Percentiles rank a stretch among this genome's conserved stretches.
These are phyloP conservation scores for Boletus huronensis DNA, from an alignment of 768 basidiomycete species.

Conservation along the genomic window DNA sequence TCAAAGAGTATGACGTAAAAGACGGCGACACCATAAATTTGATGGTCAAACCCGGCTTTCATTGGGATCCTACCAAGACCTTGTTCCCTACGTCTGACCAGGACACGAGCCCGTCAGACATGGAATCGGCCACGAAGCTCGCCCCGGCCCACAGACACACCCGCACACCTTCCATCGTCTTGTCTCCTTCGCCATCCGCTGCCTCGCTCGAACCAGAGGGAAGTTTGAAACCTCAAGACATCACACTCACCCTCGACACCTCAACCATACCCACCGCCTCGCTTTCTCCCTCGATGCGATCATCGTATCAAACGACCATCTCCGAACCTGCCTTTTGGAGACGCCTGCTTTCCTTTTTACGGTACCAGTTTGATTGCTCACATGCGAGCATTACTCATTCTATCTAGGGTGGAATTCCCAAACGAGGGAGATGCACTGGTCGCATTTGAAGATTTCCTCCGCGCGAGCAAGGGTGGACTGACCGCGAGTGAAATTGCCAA, in stretches of 20 bases:
- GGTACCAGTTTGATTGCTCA: conserved; percentile 30
- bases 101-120: conserved; percentile 20
- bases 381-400: not conserved
- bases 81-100: conserved; percentile 22
- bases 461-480: conserved; percentile 74
- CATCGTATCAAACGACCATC: conserved; percentile 45
- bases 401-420: conserved; percentile 55
- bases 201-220: conserved; percentile 39
- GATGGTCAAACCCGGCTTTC: conserved; percentile 75
- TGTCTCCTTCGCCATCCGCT: conserved; percentile 70
- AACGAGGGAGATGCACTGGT: conserved; percentile 59
- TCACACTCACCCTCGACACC: conserved; percentile 66
- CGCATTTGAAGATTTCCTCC: conserved; percentile 86
- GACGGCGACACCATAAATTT: conserved; percentile 82
- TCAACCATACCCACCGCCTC: conserved; percentile 46
- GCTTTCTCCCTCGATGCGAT: conserved; percentile 34
- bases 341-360: conserved; percentile 60
- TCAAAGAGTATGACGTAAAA: conserved; percentile 86
- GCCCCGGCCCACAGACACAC: conserved; percentile 43
- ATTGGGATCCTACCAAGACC: conserved; percentile 55
- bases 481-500: conserved; percentile 86
- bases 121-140: conserved; percentile 24
- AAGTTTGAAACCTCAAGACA: conserved; percentile 46
- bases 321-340: conserved; percentile 80
- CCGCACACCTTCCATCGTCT: conserved; percentile 73